phyloP scores from a whole-genome alignment of 2,329 filamentous ascomycete genomes.

The Ophiostoma sp. region DNA sequence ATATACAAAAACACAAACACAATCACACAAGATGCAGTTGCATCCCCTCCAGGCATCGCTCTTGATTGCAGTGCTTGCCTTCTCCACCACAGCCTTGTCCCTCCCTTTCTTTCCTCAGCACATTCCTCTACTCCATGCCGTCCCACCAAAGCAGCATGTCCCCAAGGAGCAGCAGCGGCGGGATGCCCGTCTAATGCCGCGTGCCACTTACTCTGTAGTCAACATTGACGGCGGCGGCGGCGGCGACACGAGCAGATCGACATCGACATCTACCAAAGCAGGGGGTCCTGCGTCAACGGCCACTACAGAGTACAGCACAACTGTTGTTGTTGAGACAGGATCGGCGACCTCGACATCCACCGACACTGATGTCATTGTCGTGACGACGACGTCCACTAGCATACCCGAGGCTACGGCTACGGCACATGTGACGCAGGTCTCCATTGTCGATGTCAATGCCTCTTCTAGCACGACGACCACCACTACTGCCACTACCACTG shows the following conservation, averaged over 20 bases:
- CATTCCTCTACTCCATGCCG: background rate
- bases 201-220: constrained; percentile 38
- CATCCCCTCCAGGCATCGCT: constrained; percentile 16
- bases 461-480: constrained; percentile 18
- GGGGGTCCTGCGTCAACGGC: background rate
- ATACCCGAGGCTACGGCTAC: constrained; percentile 22
- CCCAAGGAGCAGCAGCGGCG: constrained; percentile 12
- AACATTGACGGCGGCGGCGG: constrained; percentile 33
- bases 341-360: constrained; percentile 24
- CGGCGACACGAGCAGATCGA: constrained; percentile 2
- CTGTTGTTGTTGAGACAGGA: constrained; percentile 27
- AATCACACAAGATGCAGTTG: constrained; percentile 25
- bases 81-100: constrained; percentile 20
- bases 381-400: constrained; percentile 19
- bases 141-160: background rate
- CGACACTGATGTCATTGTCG: constrained; percentile 30
- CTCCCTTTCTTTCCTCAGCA: constrained; percentile 28
- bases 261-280: background rate
- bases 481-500: constrained; percentile 9
- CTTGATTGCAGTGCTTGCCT: constrained; percentile 18
- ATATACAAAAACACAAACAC: background rate
- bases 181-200: constrained; percentile 28
- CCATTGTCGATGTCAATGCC: constrained; percentile 27
- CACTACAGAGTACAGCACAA: constrained; percentile 12
- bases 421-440: constrained; percentile 28